Base-by-base conservation (phyloP, 345 rosid species). In the Eucalyptus erythrocorys region DNA sequence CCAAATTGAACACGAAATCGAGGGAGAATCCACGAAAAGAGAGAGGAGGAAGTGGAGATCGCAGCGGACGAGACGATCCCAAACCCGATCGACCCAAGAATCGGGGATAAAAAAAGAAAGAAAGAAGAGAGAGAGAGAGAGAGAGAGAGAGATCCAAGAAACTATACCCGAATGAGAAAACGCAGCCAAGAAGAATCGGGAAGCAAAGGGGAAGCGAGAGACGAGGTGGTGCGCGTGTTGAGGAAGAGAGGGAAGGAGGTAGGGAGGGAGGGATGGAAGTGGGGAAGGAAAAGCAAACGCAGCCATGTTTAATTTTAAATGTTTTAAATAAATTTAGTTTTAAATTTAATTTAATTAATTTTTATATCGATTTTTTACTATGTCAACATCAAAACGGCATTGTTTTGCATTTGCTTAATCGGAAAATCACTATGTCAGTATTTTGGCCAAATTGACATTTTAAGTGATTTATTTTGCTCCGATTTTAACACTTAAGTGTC, bases 11-110 rank as follows among this genome's bases (percentile, higher is more conserved):
- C 21, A 64, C 40, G 76, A n/a, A n/a, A 64, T 0, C 76, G 76
- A 0, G 2, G 19, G 2, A 1, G 32, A n/a, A 4, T 15, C 76
- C 19, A 7, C 21, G 16, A 14, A 64, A 15, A 64, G 37, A 15
- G 10, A n/a, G 76, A 64, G 19, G 40, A n/a, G 16, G 76, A 64
- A 64, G 76, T 6, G 19, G 37, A 64, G 76, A 40, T 40, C 47
- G 42, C 47, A 6, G 24, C 47, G 47, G 27, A 76, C 15, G 47
- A 76, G 47, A 40, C 47, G 47, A 76, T 42, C 26, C 45, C 40
- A 0, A 40, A 10, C 43, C 81, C 84, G 84, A 76, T 76, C 84
- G 84, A 76, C 84, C 84, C 84, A 76, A 76, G 84, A 76, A 76
- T 21, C 84, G 84, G 47, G 37, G 76, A n/a, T n/a, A n/a, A n/a